Conservation (phyloP, 148 eudicot genomes). For the Tetragonia tetragonoides region DNA sequence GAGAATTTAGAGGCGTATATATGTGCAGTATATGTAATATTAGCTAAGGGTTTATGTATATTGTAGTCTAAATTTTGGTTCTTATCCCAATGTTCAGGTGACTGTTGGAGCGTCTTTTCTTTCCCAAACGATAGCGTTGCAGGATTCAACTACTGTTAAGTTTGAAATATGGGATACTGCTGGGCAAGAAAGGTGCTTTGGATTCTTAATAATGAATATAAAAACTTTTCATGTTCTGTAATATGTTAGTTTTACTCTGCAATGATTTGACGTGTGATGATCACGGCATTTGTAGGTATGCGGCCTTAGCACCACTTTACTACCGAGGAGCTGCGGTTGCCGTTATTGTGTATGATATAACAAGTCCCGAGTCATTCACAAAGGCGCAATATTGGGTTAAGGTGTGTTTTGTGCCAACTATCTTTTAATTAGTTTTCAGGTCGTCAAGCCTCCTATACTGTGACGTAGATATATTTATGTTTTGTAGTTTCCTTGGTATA, state of each 20-base stretch:
- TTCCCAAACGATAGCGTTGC: slow-evolving; percentile 91
- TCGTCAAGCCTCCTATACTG: not conserved
- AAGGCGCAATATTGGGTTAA: slow-evolving; percentile 99
- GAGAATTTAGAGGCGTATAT: not conserved
- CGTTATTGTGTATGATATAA: slow-evolving; percentile 84
- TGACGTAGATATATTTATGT: not conserved
- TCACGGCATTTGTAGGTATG: slow-evolving; percentile 57
- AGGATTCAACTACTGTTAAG: slow-evolving; percentile 92
- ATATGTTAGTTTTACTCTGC: not conserved
- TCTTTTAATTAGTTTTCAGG: not conserved
- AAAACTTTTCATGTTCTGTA: not conserved
- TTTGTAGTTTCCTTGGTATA: not conserved
- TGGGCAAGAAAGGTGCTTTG: slow-evolving; percentile 85
- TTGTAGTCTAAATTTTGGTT: slow-evolving; percentile 2
- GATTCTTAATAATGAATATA: not conserved
- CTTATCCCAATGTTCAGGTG: slow-evolving; percentile 44
- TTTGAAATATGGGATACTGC: slow-evolving; percentile 99
- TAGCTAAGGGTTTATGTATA: not conserved
- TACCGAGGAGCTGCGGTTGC: slow-evolving; percentile 97
- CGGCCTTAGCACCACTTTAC: slow-evolving; percentile 94
- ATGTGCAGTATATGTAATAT: not conserved
- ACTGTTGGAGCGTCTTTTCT: slow-evolving; percentile 96
- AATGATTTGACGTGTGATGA: not conserved
- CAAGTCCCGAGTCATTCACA: slow-evolving; percentile 75
- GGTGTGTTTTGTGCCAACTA: slow-evolving; percentile 37